Evolutionary conservation across 495 filamentous ascomycete species (phyloP).

Genomic region (Penicillium mononematosum): DNA sequence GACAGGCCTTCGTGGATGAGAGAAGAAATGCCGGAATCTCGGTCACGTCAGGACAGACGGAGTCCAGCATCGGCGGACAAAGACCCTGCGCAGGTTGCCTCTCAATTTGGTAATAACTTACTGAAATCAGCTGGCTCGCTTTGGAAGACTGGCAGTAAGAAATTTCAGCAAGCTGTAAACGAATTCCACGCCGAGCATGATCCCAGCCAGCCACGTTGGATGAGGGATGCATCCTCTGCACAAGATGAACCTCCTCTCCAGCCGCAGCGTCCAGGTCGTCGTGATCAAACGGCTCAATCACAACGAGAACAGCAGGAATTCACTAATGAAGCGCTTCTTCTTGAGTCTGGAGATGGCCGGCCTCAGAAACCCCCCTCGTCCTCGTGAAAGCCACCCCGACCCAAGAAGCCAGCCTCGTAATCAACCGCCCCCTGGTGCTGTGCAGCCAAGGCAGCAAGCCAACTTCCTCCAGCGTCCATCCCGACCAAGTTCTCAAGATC

Average conservation of each 20-base stretch:
- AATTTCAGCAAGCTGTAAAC: slow-evolving; percentile 88
- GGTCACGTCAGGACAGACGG: slow-evolving; percentile 49
- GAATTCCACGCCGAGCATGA: slow-evolving; percentile 85
- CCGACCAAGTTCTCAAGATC: slow-evolving; percentile 46
- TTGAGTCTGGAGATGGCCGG: slow-evolving; percentile 62
- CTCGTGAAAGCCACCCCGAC: slow-evolving; percentile 27
- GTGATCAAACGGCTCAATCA: slow-evolving; percentile 20
- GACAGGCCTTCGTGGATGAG: slow-evolving; percentile 41
- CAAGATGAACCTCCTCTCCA: slow-evolving; percentile 29
- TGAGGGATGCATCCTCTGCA: slow-evolving; percentile 64
- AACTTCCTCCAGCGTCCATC: slow-evolving; percentile 43
- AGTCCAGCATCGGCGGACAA: slow-evolving; percentile 63
- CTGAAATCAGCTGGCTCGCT: slow-evolving; percentile 91
- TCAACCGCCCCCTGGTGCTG: slow-evolving; percentile 43
- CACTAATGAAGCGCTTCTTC: slow-evolving; percentile 88
- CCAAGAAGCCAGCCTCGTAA: slow-evolving; percentile 33
- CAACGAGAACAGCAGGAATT: slow-evolving; percentile 38
- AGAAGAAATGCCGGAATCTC: slow-evolving; percentile 33
- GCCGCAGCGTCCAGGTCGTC: slow-evolving; percentile 19
- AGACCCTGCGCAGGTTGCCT: slow-evolving; percentile 77
- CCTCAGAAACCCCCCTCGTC: slow-evolving; percentile 38
- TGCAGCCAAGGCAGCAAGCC: slow-evolving; percentile 32
- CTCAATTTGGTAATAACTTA: slow-evolving; percentile 76
- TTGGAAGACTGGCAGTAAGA: slow-evolving; percentile 93
- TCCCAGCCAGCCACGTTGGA: slow-evolving; percentile 88